These are phyloP conservation scores for Chlorella variabilis DNA, from an alignment of 163 green algal genomes.

Conservation along the genomic window DNA sequence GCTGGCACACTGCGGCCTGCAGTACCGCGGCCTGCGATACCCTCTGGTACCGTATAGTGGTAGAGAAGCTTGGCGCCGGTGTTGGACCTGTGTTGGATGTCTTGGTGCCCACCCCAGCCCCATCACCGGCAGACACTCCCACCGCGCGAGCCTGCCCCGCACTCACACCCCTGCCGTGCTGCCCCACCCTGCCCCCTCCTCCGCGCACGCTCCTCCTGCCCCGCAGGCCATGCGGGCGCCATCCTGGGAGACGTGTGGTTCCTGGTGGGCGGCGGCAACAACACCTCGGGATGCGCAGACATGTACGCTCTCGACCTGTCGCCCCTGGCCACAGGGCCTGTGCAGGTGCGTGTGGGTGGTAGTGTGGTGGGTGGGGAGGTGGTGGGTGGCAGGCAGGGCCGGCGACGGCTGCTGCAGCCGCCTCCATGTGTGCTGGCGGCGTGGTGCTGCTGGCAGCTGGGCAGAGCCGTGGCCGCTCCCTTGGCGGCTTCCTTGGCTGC, in stretches of 20 bases:
- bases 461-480: too few species aligned
- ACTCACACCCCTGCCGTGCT: neutral
- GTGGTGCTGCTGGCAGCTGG: too few species aligned
- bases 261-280: constrained; percentile 94
- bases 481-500: too few species aligned
- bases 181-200: neutral
- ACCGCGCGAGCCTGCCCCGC: neutral
- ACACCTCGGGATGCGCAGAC: constrained; percentile 81
- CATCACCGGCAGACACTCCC: too few species aligned
- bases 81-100: too few species aligned
- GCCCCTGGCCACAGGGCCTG: constrained; percentile 1
- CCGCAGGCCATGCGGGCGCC: constrained; percentile 78
- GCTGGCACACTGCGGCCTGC: too few species aligned
- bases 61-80: too few species aligned
- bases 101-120: too few species aligned
- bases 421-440: neutral
- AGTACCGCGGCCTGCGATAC: too few species aligned
- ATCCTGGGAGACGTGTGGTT: constrained; percentile 80
- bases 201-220: neutral
- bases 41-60: too few species aligned
- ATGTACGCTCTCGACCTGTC: constrained; percentile 75
- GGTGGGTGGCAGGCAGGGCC: too few species aligned
- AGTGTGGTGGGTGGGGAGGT: neutral
- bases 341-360: constrained; percentile 32
- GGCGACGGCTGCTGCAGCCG: neutral